Conservation (phyloP, 352 stramenopile genomes). For the Globisporangium mamillatum region DNA sequence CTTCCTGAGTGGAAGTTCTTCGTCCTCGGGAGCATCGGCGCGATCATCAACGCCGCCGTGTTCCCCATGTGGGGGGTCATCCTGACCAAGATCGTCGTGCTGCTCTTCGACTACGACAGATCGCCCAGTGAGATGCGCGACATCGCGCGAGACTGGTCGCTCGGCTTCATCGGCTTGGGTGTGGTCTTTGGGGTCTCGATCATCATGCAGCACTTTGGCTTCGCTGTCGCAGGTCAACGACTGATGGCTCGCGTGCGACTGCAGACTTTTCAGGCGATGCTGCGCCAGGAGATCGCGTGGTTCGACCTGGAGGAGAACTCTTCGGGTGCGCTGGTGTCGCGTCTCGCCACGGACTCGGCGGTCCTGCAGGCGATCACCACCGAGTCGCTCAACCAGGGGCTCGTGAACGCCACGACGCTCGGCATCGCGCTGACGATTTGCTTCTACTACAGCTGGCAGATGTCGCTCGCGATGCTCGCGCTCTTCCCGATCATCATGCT, state of each 20-base stretch:
- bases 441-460: conserved; percentile 63
- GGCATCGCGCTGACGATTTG: conserved; percentile 37
- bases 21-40: conserved; percentile 32
- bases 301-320: conserved; percentile 67
- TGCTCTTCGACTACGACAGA: conserved; percentile 48
- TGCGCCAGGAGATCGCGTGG: conserved; percentile 74
- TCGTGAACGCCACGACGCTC: conserved; percentile 62
- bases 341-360: conserved; percentile 69
- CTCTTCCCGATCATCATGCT: conserved; percentile 26
- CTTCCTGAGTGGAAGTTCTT: conserved; percentile 46
- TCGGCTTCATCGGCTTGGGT: conserved; percentile 37
- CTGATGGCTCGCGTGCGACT: conserved; percentile 49
- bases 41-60: conserved; percentile 36
- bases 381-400: conserved; percentile 54
- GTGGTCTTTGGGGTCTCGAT: conserved; percentile 39
- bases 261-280: conserved; percentile 48
- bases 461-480: conserved; percentile 45
- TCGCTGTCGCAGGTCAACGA: conserved; percentile 42
- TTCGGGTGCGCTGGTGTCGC: conserved; percentile 54
- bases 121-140: conserved; percentile 38
- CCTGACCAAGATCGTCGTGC: conserved; percentile 47
- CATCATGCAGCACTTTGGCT: conserved; percentile 51
- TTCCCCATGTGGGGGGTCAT: conserved; percentile 53
- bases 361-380: conserved; percentile 73
- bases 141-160: conserved; percentile 31